Evolutionary conservation across 805 yeast genomes (phyloP).

Genomic region (Spathaspora sp.): DNA sequence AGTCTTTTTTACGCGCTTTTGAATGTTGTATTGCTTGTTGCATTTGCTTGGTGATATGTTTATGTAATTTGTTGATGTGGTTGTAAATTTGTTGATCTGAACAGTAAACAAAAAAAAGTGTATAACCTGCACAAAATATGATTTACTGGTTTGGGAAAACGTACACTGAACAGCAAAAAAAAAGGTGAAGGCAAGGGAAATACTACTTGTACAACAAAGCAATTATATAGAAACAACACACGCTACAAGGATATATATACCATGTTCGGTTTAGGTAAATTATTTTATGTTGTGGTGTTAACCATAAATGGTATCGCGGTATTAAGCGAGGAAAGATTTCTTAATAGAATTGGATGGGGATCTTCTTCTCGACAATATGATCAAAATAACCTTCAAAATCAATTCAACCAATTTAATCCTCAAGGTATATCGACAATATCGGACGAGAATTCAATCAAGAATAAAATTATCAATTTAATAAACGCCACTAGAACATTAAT

Average conservation of each 20-base stretch:
- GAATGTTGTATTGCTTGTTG: background rate
- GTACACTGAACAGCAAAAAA: background rate
- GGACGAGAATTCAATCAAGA: slow-evolving; percentile 41
- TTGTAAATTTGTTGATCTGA: background rate
- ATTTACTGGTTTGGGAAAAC: background rate
- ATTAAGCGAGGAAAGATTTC: slow-evolving; percentile 74
- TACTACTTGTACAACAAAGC: background rate
- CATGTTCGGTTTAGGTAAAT: slow-evolving; percentile 61
- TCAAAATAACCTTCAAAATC: slow-evolving; percentile 3
- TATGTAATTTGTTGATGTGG: background rate
- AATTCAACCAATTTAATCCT: slow-evolving; percentile 27
- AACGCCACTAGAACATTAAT: slow-evolving; percentile 72
- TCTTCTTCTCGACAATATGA: slow-evolving; percentile 4
- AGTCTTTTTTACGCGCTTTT: slow-evolving; percentile 26
- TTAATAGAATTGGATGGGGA: slow-evolving; percentile 53
- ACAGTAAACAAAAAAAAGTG: background rate
- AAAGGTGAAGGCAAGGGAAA: background rate
- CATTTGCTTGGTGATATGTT: background rate
- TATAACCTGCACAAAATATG: background rate
- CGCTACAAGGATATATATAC: too few relatives aligned
- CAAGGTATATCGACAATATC: slow-evolving; percentile 41
- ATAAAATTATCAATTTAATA: slow-evolving; percentile 60
- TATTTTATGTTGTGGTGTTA: slow-evolving; percentile 54
- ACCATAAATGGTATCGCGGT: slow-evolving; percentile 74
- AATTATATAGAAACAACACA: too few relatives aligned